A percentile compares a stretch with the other conserved stretches of the same genome.
phyloP scores from a whole-genome alignment of 352 stramenopile genomes.

The Pythium vanterpoolii region DNA sequence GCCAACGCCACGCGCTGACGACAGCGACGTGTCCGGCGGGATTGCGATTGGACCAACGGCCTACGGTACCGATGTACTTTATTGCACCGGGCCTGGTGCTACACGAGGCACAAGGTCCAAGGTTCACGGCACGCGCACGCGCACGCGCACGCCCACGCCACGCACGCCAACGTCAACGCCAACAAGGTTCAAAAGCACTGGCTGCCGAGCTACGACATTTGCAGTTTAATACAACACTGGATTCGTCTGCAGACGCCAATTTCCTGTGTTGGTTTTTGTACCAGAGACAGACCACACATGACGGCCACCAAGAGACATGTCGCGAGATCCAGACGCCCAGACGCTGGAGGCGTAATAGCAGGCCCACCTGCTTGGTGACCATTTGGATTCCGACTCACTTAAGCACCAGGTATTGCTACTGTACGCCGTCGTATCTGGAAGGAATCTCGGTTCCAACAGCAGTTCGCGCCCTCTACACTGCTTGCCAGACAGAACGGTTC shows the following conservation, averaged over 20 bases:
- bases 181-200: not conserved
- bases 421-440: no score
- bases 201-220: not conserved
- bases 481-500: no score
- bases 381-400: no score
- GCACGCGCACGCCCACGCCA: not conserved
- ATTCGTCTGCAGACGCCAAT: conserved; percentile 10
- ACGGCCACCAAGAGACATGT: conserved; percentile 1
- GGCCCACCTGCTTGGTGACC: no score
- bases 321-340: conserved; percentile 5
- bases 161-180: not conserved
- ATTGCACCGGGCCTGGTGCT: not conserved
- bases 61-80: no score
- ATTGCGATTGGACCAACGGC: not conserved
- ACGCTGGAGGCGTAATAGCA: no score
- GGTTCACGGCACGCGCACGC: no score
- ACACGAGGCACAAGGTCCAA: not conserved
- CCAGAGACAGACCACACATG: conserved; percentile 7
- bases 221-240: no score
- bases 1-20: not conserved
- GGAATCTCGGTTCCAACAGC: no score
- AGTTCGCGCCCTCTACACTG: no score
- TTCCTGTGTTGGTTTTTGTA: not conserved
- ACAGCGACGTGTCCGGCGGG: not conserved
- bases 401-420: no score